phyloP scores from a whole-genome alignment of 345 rosid species.

The Boechera retrofracta region DNA sequence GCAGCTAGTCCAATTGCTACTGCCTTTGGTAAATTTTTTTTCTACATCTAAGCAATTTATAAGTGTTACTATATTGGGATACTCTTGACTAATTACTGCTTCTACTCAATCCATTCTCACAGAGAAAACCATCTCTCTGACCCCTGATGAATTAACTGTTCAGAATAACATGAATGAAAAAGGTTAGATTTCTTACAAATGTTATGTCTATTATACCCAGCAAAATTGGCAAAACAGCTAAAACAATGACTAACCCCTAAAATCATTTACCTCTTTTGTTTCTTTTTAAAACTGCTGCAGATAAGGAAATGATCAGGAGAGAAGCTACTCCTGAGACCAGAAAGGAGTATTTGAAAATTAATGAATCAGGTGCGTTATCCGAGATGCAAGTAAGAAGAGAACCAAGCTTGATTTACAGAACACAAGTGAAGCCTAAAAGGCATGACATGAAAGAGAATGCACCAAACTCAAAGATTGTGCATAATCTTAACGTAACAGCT shows the following conservation, averaged over 20 bases:
- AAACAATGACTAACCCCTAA: neutral
- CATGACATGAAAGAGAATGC: constrained; percentile 47
- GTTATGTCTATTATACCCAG: constrained; percentile 13
- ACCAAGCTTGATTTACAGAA: constrained; percentile 18
- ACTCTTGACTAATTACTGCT: constrained; percentile 6
- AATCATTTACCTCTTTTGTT: neutral
- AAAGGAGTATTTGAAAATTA: constrained; percentile 4
- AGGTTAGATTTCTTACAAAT: constrained; percentile 15
- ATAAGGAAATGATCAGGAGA: constrained; percentile 16
- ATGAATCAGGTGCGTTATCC: constrained; percentile 6
- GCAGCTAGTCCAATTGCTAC: constrained; percentile 13
- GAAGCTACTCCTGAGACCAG: constrained; percentile 15
- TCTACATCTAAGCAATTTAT: neutral
- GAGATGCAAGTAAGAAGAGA: constrained; percentile 31
- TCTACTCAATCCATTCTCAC: constrained; percentile 18
- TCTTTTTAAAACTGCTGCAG: constrained; percentile 15
- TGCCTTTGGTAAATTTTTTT: constrained; percentile 18
- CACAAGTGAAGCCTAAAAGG: constrained; percentile 28
- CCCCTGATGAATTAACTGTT: neutral
- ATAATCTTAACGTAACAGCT: constrained; percentile 41
- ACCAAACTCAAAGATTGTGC: constrained; percentile 34
- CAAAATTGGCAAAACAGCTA: neutral
- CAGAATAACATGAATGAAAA: neutral
- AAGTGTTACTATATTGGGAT: neutral
- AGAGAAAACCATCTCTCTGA: constrained; percentile 21